These are phyloP conservation scores for Exophiala calicioides DNA, from an alignment of 2,329 filamentous ascomycete species.

Conservation along the genomic window DNA sequence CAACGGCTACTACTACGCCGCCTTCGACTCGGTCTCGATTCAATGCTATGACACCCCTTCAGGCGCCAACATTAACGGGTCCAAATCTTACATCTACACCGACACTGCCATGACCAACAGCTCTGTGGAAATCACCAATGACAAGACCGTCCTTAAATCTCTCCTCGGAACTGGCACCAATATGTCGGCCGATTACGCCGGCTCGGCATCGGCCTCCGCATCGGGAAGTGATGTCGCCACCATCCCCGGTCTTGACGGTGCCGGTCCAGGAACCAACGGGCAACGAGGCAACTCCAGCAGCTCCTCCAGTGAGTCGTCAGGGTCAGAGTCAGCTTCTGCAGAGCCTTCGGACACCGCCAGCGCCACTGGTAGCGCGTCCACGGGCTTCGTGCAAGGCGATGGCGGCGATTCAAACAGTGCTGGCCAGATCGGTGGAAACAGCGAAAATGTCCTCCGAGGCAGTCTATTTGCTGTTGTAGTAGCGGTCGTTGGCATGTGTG, in stretches of 20 bases:
- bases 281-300: constrained; percentile 32
- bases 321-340: too few relatives aligned
- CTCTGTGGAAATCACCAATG: constrained; percentile 73
- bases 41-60: constrained; percentile 84
- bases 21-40: constrained; percentile 74
- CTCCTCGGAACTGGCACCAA: constrained; percentile 79
- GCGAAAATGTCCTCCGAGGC: constrained; percentile 44
- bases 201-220: constrained; percentile 35
- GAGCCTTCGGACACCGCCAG: too few relatives aligned
- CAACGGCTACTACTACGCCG: constrained; percentile 86
- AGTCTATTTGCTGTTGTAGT: constrained; percentile 51
- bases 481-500: constrained; percentile 48
- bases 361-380: constrained; percentile 26
- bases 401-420: constrained; percentile 24
- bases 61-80: constrained; percentile 61
- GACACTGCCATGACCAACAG: constrained; percentile 67
- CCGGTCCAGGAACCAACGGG: constrained; percentile 43
- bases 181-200: constrained; percentile 56
- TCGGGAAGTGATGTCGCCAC: constrained; percentile 41
- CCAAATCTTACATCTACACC: constrained; percentile 74
- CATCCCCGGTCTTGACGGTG: constrained; percentile 56
- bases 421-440: constrained; percentile 18
- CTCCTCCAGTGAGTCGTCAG: too few relatives aligned
- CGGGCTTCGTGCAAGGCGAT: constrained; percentile 32
- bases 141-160: constrained; percentile 73